These are phyloP conservation scores for Novakomyces olei DNA, from an alignment of 805 yeast species.

Conservation along the genomic window DNA sequence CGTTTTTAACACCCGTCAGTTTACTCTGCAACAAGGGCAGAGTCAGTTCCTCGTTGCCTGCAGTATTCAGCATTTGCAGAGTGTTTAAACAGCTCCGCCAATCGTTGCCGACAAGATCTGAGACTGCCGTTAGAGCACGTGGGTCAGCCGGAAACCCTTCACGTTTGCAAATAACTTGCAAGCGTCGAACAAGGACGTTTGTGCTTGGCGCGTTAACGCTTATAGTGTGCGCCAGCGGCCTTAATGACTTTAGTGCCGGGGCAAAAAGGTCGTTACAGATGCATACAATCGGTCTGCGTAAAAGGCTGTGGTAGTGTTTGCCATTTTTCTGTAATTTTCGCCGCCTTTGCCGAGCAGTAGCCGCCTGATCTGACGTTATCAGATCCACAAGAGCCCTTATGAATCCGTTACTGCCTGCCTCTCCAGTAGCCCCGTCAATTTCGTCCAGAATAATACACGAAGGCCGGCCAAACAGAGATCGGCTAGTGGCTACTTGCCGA, in stretches of 20 bases:
- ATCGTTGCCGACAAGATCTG: slow-evolving; percentile 57
- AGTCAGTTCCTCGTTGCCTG: background rate
- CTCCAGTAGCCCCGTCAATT: slow-evolving; percentile 51
- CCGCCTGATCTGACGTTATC: slow-evolving; percentile 33
- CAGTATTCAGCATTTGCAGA: slow-evolving; percentile 34
- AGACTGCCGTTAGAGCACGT: slow-evolving; percentile 37
- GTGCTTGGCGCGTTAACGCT: slow-evolving; percentile 38
- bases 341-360: slow-evolving; percentile 16
- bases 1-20: background rate
- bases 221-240: slow-evolving; percentile 52
- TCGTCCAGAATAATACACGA: slow-evolving; percentile 75
- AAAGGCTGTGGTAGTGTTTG: slow-evolving; percentile 20
- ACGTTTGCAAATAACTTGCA: slow-evolving; percentile 28
- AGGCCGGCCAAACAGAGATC: slow-evolving; percentile 42
- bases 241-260: slow-evolving; percentile 47
- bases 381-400: slow-evolving; percentile 37
- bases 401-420: slow-evolving; percentile 20
- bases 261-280: slow-evolving; percentile 76
- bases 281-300: slow-evolving; percentile 72
- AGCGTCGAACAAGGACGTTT: slow-evolving; percentile 24
- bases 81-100: slow-evolving; percentile 66
- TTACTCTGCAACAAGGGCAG: background rate
- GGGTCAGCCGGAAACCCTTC: slow-evolving; percentile 33
- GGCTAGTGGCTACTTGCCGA: slow-evolving; percentile 38
- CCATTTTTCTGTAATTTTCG: slow-evolving; percentile 12